A percentile compares a stretch with the other conserved stretches of the same genome.
Conservation (phyloP, 345 rosid species). For the Eucalyptus polyanthemos region DNA sequence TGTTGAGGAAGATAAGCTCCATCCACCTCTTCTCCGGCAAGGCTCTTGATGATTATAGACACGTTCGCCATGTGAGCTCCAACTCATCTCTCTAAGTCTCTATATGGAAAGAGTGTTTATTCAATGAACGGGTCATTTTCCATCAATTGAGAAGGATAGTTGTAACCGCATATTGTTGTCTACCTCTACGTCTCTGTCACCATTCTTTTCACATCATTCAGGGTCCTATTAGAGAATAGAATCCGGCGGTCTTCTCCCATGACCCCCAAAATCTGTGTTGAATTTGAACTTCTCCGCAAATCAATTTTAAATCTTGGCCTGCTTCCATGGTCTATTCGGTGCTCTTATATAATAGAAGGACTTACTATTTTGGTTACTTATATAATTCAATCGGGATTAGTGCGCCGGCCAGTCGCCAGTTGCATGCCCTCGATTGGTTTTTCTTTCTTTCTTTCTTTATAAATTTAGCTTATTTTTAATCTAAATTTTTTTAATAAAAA, state of each 20-base stretch:
- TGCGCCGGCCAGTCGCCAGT: not conserved
- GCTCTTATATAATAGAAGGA: not conserved
- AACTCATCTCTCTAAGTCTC: not conserved
- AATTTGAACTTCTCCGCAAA: no score
- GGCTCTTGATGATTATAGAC: conserved; percentile 70
- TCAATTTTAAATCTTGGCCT: not conserved
- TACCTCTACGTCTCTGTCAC: not conserved
- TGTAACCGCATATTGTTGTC: not conserved
- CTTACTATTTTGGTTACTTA: not conserved
- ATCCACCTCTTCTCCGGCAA: conserved; percentile 84
- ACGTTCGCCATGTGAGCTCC: conserved; percentile 58
- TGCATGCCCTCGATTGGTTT: not conserved
- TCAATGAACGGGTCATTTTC: not conserved
- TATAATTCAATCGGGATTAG: not conserved
- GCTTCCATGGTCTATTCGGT: not conserved
- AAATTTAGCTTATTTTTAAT: no score
- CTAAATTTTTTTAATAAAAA: not conserved
- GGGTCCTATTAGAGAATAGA: not conserved
- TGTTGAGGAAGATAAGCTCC: conserved; percentile 71
- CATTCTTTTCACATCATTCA: not conserved
- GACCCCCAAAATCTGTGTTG: not conserved
- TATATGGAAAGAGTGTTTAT: not conserved
- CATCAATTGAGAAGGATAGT: not conserved
- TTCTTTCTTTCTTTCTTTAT: no score
- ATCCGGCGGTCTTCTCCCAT: not conserved